Percentiles rank a stretch among this genome's conserved stretches.
Conservation (phyloP, 2,329 filamentous ascomycete genomes). For the Paradendryphiella salina region DNA sequence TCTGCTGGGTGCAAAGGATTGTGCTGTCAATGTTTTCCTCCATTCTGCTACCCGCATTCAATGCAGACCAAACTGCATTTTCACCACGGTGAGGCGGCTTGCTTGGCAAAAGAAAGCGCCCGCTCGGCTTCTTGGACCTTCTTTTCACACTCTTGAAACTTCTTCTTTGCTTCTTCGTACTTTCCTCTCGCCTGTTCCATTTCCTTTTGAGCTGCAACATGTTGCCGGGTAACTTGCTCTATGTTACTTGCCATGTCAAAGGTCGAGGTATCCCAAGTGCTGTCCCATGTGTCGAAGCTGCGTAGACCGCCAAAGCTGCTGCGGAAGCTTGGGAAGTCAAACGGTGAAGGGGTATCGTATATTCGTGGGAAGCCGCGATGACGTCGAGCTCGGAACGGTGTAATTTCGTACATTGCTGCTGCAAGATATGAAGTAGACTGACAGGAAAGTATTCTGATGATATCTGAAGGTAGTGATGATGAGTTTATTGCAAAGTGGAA, state of each 20-base stretch:
- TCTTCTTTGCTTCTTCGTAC: conserved; percentile 22
- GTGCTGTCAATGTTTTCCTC: too few relatives aligned
- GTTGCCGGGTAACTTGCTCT: conserved; percentile 23
- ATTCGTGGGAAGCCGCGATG: background rate
- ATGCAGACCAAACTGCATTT: background rate
- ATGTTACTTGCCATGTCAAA: conserved; percentile 3
- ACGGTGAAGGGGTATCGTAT: background rate
- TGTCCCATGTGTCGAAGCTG: background rate
- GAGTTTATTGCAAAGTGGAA: background rate
- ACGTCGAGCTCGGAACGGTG: background rate
- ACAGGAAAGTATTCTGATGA: background rate
- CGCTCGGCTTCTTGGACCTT: conserved; percentile 20
- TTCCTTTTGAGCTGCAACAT: conserved; percentile 18
- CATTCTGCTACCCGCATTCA: too few relatives aligned
- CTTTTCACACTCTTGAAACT: conserved; percentile 22
- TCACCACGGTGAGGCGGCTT: background rate
- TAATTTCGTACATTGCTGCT: conserved; percentile 9
- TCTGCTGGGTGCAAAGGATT: too few relatives aligned
- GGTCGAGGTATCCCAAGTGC: background rate
- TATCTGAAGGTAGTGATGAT: background rate
- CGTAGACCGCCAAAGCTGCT: background rate
- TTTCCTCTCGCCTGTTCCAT: conserved; percentile 18
- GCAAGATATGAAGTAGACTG: background rate
- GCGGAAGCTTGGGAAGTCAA: background rate
- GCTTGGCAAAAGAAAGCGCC: conserved; percentile 12